These are phyloP conservation scores for Komagataella populi DNA, from an alignment of 805 yeast species.

Conservation along the genomic window DNA sequence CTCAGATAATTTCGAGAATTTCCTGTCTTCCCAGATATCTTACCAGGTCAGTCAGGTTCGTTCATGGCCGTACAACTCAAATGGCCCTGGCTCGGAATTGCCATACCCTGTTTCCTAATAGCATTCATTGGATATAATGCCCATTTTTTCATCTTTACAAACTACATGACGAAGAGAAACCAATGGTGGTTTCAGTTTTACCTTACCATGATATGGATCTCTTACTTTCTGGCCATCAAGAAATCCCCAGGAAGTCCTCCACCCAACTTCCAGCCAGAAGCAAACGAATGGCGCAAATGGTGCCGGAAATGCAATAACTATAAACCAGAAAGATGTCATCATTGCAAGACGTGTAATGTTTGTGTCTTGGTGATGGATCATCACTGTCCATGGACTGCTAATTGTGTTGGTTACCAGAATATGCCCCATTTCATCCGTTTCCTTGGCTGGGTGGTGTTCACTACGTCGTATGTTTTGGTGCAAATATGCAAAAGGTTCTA, in stretches of 20 bases:
- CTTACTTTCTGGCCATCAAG: slow-evolving; percentile 57
- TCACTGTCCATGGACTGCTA: slow-evolving; percentile 89
- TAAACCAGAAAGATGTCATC: slow-evolving; percentile 81
- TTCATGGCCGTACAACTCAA: slow-evolving; percentile 8
- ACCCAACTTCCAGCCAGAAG: slow-evolving; percentile 20
- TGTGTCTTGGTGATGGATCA: slow-evolving; percentile 91
- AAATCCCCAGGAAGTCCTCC: slow-evolving; percentile 63
- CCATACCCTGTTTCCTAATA: slow-evolving; percentile 49
- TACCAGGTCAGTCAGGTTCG: background rate
- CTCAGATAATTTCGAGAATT: background rate
- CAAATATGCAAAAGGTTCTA: slow-evolving; percentile 26
- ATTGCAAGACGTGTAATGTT: slow-evolving; percentile 61
- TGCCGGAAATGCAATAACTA: slow-evolving; percentile 59
- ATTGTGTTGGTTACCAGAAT: slow-evolving; percentile 75
- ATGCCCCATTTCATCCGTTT: slow-evolving; percentile 74
- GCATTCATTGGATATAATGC: slow-evolving; percentile 47
- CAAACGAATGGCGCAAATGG: slow-evolving; percentile 40
- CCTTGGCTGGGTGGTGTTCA: slow-evolving; percentile 45
- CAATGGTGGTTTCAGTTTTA: slow-evolving; percentile 35
- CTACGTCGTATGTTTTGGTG: slow-evolving; percentile 32
- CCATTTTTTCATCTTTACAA: slow-evolving; percentile 38
- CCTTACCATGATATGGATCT: slow-evolving; percentile 52
- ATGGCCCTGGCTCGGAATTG: slow-evolving; percentile 12
- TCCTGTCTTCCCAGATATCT: background rate
- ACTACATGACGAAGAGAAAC: slow-evolving; percentile 21